Percentiles rank a stretch among this genome's conserved stretches.
Evolutionary conservation across 169 alveolate species (phyloP).

Genomic region (Babesia divergens): DNA sequence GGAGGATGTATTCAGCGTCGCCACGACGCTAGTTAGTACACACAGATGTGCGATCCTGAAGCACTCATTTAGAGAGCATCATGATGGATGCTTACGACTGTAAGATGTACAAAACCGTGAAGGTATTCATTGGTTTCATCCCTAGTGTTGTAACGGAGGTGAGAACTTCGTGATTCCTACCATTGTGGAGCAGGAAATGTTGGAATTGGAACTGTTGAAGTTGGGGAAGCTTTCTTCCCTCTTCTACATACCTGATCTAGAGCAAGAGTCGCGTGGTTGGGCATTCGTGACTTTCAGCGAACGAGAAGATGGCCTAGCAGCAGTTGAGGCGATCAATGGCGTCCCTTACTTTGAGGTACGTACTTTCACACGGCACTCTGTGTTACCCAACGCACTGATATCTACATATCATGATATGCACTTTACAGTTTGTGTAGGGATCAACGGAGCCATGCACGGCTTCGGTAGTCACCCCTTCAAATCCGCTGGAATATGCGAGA

Average conservation of each 20-base stretch:
- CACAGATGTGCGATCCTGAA: too few relatives aligned
- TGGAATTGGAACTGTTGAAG: slow-evolving; percentile 63
- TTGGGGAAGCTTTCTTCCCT: slow-evolving; percentile 65
- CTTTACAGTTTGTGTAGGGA: neutral
- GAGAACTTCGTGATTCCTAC: neutral
- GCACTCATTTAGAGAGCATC: too few relatives aligned
- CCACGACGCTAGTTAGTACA: too few relatives aligned
- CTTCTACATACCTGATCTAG: slow-evolving; percentile 71
- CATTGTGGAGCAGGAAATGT: slow-evolving; percentile 46
- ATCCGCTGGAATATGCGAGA: slow-evolving; percentile 32
- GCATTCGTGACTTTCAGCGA: slow-evolving; percentile 70
- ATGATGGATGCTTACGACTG: slow-evolving; percentile 27
- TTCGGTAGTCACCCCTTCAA: neutral
- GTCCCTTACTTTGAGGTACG: slow-evolving; percentile 64
- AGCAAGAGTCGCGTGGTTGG: slow-evolving; percentile 71
- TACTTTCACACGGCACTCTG: too few relatives aligned
- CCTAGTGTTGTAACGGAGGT: slow-evolving; percentile 74
- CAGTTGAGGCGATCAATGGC: slow-evolving; percentile 70
- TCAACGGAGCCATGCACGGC: slow-evolving; percentile 19
- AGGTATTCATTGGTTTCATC: slow-evolving; percentile 68
- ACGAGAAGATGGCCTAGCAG: slow-evolving; percentile 53
- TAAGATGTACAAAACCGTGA: slow-evolving; percentile 39
- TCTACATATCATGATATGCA: neutral
- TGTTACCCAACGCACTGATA: too few relatives aligned
- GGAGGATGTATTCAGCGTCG: too few relatives aligned